phyloP scores from a whole-genome alignment of 768 basidiomycete species.

The Termitomyces bulborhizus region DNA sequence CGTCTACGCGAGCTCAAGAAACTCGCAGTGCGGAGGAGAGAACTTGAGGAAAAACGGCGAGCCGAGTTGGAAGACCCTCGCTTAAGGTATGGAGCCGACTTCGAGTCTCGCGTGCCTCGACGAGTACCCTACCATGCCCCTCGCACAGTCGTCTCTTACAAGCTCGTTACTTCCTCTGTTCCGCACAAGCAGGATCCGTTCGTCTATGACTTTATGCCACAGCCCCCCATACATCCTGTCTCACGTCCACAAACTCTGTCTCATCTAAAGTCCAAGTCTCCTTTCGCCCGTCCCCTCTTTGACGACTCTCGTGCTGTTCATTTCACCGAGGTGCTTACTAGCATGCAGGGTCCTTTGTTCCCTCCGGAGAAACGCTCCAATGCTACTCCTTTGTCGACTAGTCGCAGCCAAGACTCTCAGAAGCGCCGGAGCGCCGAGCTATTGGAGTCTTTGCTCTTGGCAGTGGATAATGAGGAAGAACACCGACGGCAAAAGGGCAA shows the following conservation, averaged over 20 bases:
- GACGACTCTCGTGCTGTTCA: slow-evolving; percentile 36
- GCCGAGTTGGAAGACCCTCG: slow-evolving; percentile 12
- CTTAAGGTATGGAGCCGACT: not conserved
- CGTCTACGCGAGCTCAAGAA: slow-evolving; percentile 33
- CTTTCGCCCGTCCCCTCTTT: slow-evolving; percentile 19
- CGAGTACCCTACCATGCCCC: not conserved
- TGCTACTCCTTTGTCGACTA: slow-evolving; percentile 20
- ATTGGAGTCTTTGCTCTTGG: slow-evolving; percentile 36
- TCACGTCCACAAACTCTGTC: slow-evolving; percentile 4
- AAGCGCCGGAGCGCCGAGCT: slow-evolving; percentile 26
- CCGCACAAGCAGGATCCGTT: slow-evolving; percentile 16
- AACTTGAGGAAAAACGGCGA: slow-evolving; percentile 21
- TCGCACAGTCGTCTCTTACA: slow-evolving; percentile 17
- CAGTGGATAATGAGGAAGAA: slow-evolving; percentile 36
- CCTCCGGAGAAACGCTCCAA: slow-evolving; percentile 29
- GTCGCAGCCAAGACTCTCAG: slow-evolving; percentile 7
- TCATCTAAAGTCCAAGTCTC: slow-evolving; percentile 10
- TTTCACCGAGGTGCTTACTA: slow-evolving; percentile 49
- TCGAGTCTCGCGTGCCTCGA: not conserved
- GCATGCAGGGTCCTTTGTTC: slow-evolving; percentile 58
- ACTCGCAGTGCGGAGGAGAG: slow-evolving; percentile 26
- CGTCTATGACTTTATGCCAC: slow-evolving; percentile 23
- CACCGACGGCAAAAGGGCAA: slow-evolving; percentile 25
- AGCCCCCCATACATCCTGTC: not conserved
- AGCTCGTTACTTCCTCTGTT: slow-evolving; percentile 7